Evolutionary conservation across 2,329 filamentous ascomycete species (phyloP), one percentile per base, ranked within the genome.

Genomic region (Trichoderma atrobrunneum): DNA sequence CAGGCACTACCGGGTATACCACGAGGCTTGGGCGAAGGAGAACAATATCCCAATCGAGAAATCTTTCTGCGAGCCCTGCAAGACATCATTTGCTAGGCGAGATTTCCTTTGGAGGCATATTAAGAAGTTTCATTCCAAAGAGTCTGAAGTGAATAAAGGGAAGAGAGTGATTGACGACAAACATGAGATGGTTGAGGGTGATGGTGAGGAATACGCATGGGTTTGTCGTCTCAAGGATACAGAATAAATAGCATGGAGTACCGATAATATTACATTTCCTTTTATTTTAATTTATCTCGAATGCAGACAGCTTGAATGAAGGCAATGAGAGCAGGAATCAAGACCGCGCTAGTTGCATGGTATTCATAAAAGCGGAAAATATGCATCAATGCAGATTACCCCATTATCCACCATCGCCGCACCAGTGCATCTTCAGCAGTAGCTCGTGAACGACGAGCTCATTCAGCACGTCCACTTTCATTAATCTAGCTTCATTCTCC

Each of bases 371-470:
- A n/a, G 8, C n/a, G 7, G n/a, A 34, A 60, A 24, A 11, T 48
- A 68, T 60, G 56, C n/a, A 51, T 2, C 26, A 60, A 68, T 10
- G 2, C 16, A 0, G 3, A n/a, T 48, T 32, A 51, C 5, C 8
- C 7, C 1, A 7, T 7, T 68, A 68, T 14, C 21, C 65, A 16
- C 18, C 12, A 60, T 4, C 28, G 2, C 18, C n/a, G 10, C 10
- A n/a, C 39, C 28, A 64, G 11, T 12, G 36, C 54, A 21, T n/a
- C 65, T 59, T 30, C 39, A n/a, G 39, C 21, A 59, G 30, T 59
- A 26, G 18, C 24, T 59, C 65, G 65, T 68, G 34, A 60, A 68
- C 65, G 24, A 48, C 32, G 18, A 32, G 28, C 32, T 56, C 48
- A 56, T 36, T 24, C 30, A 18, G 12, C 43, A 12, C 26, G 5